A percentile compares a stretch with the other conserved stretches of the same genome.
phyloP scores from a whole-genome alignment of 257 asterid species.

The Primulina tabacum region DNA sequence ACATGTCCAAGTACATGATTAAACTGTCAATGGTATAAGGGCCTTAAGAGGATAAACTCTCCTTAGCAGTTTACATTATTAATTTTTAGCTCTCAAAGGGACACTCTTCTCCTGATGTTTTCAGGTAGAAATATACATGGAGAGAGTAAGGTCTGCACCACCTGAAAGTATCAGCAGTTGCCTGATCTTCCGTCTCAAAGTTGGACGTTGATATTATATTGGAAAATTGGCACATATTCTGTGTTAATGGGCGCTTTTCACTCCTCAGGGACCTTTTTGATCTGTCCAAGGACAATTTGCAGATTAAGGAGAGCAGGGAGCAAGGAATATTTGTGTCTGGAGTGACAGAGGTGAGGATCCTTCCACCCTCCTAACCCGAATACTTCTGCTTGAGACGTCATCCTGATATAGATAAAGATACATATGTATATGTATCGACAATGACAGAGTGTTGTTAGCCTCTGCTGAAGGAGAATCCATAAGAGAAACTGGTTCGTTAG shows the following conservation, averaged over 20 bases:
- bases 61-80: conserved; percentile 8
- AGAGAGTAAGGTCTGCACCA: conserved; percentile 72
- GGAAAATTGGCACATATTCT: conserved; percentile 21
- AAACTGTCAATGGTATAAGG: conserved; percentile 70
- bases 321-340: conserved; percentile 66
- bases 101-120: conserved; percentile 24
- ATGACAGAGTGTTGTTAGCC: background rate
- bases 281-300: conserved; percentile 70
- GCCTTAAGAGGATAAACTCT: conserved; percentile 8
- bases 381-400: conserved; percentile 13
- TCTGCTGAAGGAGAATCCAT: conserved; percentile 3
- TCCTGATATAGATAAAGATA: background rate
- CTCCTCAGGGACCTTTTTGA: conserved; percentile 78
- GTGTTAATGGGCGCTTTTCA: conserved; percentile 22
- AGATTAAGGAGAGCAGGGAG: conserved; percentile 68
- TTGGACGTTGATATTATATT: conserved; percentile 20
- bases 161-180: conserved; percentile 20
- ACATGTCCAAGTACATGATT: conserved; percentile 36
- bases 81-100: conserved; percentile 13
- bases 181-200: conserved; percentile 22
- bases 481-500: background rate
- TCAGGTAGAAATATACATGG: conserved; percentile 89
- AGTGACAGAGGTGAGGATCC: conserved; percentile 55
- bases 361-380: conserved; percentile 15
- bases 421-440: background rate